Evolutionary conservation across 768 basidiomycete genomes (phyloP), one percentile per base, ranked within the genome.

Genomic region (Naematelia aurantialba): DNA sequence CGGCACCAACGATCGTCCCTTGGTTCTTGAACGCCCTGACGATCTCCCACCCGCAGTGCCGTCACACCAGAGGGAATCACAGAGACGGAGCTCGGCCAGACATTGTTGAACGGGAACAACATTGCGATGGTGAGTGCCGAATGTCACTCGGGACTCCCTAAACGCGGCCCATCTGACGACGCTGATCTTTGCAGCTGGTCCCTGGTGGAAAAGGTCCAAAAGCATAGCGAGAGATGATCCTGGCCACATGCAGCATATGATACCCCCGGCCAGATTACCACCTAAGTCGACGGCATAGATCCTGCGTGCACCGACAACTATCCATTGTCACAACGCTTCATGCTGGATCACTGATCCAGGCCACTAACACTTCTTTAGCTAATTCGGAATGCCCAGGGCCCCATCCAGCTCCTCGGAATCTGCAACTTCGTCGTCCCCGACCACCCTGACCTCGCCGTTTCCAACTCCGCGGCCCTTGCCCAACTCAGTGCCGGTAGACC

Each of bases 111-210:
- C 44, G 75, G 75, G 4, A 67, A 67, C 26, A 73, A 94, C 65
- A 97, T 99, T 48, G 94, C 91, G 73, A 94, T 97, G 87, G 92
- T 90, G 66, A 56, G 86, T 46, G 34, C 19, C 34, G 2, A 54
- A 1, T 56, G 8, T 8, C 34, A 17, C 8, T 39, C 34, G 8
- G 17, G 34, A 8, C 17, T 8, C 34, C 34, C 17, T 39, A 8
- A 8, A 39, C 34, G 8, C 34, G 8, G 34, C 34, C 34, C 17
- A 39, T 39, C n/a, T n/a, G n/a, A n/a, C n/a, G n/a, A 65, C 14
- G 50, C 60, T 54, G 48, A 63, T 22, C 5, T 19, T n/a, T 45
- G n/a, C 52, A 86, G 86, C 78, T 88, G 56, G 84, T 88, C 64
- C 86, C 86, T 34, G 86, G 86, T 5, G 87, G 87, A 61, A 81